Evolutionary conservation across 495 filamentous ascomycete species (phyloP).

Genomic region (Xanthoparmelia taractica): DNA sequence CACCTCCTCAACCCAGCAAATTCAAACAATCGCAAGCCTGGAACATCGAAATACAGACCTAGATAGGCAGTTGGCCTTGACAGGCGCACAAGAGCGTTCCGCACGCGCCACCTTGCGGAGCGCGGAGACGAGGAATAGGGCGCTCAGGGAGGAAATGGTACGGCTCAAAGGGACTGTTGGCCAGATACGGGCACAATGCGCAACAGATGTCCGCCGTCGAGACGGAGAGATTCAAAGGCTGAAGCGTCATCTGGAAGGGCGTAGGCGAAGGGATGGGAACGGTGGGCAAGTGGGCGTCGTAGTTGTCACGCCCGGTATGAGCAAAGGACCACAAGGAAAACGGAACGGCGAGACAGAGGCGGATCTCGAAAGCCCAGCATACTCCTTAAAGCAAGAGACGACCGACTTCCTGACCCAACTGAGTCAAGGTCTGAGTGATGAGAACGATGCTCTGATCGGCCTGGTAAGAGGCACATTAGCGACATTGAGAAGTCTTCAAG

Average conservation of each 20-base stretch:
- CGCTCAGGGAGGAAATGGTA: conserved; percentile 70
- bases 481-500: conserved; percentile 72
- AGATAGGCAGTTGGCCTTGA: conserved; percentile 63
- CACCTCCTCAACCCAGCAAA: conserved; percentile 60
- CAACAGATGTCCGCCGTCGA: conserved; percentile 85
- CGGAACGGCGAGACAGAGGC: conserved; percentile 37
- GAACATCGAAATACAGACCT: conserved; percentile 64
- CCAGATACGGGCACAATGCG: conserved; percentile 79
- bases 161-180: conserved; percentile 66
- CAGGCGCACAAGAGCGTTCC: conserved; percentile 64
- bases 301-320: conserved; percentile 45
- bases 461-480: conserved; percentile 63
- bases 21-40: conserved; percentile 53
- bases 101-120: conserved; percentile 59
- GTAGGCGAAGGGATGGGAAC: conserved; percentile 45
- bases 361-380: conserved; percentile 50
- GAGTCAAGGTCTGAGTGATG: conserved; percentile 80
- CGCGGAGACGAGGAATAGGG: conserved; percentile 60
- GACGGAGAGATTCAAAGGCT: conserved; percentile 81
- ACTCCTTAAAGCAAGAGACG: conserved; percentile 77
- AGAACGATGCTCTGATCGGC: conserved; percentile 77
- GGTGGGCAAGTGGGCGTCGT: conserved; percentile 28
- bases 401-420: conserved; percentile 86
- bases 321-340: conserved; percentile 34
- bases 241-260: conserved; percentile 69